phyloP scores from a whole-genome alignment of 2,329 filamentous ascomycete genomes.

The Aquanectria penicillioides region DNA sequence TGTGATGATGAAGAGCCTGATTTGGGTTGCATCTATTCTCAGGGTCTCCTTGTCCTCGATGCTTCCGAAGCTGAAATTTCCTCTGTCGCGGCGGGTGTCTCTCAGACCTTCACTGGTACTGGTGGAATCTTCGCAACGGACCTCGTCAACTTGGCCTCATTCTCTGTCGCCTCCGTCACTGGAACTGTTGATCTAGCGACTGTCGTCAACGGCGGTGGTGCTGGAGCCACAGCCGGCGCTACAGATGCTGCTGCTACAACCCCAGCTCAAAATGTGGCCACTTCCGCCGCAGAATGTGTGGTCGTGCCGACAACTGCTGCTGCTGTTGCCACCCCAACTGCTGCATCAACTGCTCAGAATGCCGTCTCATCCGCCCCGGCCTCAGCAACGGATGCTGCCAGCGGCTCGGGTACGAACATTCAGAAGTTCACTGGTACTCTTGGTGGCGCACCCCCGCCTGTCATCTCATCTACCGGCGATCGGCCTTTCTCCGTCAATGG shows the following conservation, averaged over 20 bases:
- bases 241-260: neutral
- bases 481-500: constrained; percentile 64
- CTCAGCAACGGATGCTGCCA: constrained; percentile 16
- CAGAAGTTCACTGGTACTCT: constrained; percentile 57
- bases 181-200: constrained; percentile 24
- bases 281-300: neutral
- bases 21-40: constrained; percentile 64
- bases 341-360: neutral
- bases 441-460: constrained; percentile 54
- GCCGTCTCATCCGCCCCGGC: neutral
- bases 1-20: constrained; percentile 60
- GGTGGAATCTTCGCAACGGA: constrained; percentile 39
- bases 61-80: constrained; percentile 62
- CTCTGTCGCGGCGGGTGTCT: constrained; percentile 55
- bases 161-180: constrained; percentile 26
- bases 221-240: neutral
- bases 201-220: constrained; percentile 17
- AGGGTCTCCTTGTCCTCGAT: constrained; percentile 63
- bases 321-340: neutral
- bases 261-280: neutral
- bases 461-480: constrained; percentile 48
- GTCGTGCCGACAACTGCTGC: neutral
- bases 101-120: constrained; percentile 46
- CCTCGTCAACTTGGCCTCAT: constrained; percentile 26
- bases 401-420: constrained; percentile 47